A percentile compares a stretch with the other conserved stretches of the same genome.
Conservation (phyloP, 352 stramenopile genomes). For the Phytopythium sindhum region DNA sequence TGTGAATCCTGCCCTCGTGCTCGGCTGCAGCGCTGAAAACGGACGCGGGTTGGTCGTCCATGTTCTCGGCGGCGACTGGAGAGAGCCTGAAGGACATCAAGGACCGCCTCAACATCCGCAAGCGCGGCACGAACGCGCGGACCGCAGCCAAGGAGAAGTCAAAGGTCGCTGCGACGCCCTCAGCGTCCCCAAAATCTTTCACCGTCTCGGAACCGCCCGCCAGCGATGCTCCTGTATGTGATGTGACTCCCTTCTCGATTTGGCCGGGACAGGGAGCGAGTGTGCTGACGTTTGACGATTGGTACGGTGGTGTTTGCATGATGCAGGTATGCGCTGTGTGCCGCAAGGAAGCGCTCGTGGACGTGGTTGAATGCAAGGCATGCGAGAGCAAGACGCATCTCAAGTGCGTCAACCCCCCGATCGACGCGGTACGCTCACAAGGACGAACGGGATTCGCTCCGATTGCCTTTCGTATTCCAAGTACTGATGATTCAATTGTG, state of each 20-base stretch:
- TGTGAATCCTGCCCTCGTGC: neutral
- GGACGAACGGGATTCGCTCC: neutral
- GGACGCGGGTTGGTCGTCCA: slow-evolving; percentile 76
- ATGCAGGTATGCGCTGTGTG: slow-evolving; percentile 44
- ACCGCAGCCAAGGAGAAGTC: slow-evolving; percentile 58
- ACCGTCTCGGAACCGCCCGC: neutral
- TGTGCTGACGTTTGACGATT: neutral
- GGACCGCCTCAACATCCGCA: slow-evolving; percentile 68
- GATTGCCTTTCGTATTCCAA: neutral
- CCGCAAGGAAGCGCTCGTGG: slow-evolving; percentile 37
- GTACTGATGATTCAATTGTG: neutral
- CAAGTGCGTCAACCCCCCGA: slow-evolving; percentile 37
- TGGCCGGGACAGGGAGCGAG: neutral
- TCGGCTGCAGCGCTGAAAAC: slow-evolving; percentile 52
- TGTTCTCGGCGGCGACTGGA: slow-evolving; percentile 60
- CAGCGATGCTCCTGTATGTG: slow-evolving; percentile 19
- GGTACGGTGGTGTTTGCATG: slow-evolving; percentile 2
- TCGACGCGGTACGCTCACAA: slow-evolving; percentile 21
- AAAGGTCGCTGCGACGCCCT: slow-evolving; percentile 16
- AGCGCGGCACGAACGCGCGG: slow-evolving; percentile 56
- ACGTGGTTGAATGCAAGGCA: slow-evolving; percentile 46
- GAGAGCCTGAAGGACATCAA: slow-evolving; percentile 82
- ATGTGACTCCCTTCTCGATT: neutral
- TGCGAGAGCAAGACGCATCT: slow-evolving; percentile 59
- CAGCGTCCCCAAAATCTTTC: slow-evolving; percentile 18